A percentile compares a stretch with the other conserved stretches of the same genome.
Evolutionary conservation across 805 yeast genomes (phyloP).

Genomic region (Pichia heedii): DNA sequence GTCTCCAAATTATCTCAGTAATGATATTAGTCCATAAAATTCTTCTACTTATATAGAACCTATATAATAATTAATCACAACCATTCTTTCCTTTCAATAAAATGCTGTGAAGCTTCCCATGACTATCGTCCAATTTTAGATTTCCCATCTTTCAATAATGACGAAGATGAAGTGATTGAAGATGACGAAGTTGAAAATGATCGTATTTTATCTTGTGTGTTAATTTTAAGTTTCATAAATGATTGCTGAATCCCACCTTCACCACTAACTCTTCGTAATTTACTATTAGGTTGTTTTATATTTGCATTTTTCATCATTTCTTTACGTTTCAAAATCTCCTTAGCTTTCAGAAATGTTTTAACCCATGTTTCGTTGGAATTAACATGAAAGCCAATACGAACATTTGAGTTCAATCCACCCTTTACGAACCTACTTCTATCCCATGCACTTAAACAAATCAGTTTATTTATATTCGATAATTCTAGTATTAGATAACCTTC

Average conservation of each 20-base stretch:
- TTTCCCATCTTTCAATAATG: too few relatives aligned
- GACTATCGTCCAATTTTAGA: too few relatives aligned
- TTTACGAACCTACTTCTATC: conserved; percentile 28
- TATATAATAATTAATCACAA: too few relatives aligned
- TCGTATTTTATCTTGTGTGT: conserved; percentile 4
- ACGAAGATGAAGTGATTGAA: background rate
- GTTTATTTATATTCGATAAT: conserved; percentile 44
- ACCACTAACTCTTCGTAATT: background rate
- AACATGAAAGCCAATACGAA: conserved; percentile 30
- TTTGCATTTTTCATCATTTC: conserved; percentile 4
- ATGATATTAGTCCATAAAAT: too few relatives aligned
- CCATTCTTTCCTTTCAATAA: too few relatives aligned
- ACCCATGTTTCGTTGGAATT: conserved; percentile 56
- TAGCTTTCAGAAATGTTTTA: conserved; percentile 57
- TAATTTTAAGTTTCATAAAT: conserved; percentile 4
- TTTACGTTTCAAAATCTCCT: conserved; percentile 39
- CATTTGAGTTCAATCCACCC: conserved; percentile 27
- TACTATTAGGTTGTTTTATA: background rate
- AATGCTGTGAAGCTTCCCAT: too few relatives aligned
- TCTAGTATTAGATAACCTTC: conserved; percentile 62
- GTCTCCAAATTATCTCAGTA: conserved; percentile 19
- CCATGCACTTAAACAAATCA: conserved; percentile 44
- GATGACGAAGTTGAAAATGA: background rate
- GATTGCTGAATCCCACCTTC: conserved; percentile 4
- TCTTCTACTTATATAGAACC: too few relatives aligned